A percentile compares a stretch with the other conserved stretches of the same genome.
Conservation (phyloP, 2,329 filamentous ascomycete species). For the Xylariaceae sp. region DNA sequence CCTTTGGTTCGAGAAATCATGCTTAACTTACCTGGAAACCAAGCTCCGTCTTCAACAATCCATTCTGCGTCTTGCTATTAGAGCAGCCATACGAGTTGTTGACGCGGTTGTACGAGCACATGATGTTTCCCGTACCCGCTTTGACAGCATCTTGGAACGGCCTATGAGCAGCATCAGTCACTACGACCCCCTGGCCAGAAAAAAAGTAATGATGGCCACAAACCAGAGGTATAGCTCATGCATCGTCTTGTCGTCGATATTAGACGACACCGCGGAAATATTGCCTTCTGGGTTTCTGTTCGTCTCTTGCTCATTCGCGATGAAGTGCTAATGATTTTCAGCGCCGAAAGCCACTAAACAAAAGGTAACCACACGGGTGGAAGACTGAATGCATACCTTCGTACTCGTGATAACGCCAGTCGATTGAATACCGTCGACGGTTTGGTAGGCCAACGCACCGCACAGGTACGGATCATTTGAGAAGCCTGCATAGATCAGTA, state of each 20-base stretch:
- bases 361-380: background rate
- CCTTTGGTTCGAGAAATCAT: too few species aligned
- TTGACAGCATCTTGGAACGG: conserved; percentile 63
- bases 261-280: conserved; percentile 48
- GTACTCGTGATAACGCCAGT: conserved; percentile 64
- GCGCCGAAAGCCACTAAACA: background rate
- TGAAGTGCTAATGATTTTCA: conserved; percentile 44
- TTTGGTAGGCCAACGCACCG: conserved; percentile 41
- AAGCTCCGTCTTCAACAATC: conserved; percentile 58
- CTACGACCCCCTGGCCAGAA: background rate
- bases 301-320: conserved; percentile 72
- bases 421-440: conserved; percentile 63
- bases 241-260: conserved; percentile 56
- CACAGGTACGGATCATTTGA: conserved; percentile 57
- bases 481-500: conserved; percentile 28
- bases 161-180: conserved; percentile 35
- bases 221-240: conserved; percentile 62
- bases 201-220: conserved; percentile 8
- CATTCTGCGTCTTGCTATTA: conserved; percentile 63
- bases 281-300: conserved; percentile 58
- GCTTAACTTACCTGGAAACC: conserved; percentile 54
- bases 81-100: conserved; percentile 69
- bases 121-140: conserved; percentile 52
- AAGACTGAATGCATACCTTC: conserved; percentile 35
- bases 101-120: conserved; percentile 64